Evolutionary conservation across 768 basidiomycete genomes (phyloP).

Genomic region (Lactarius sanguifluus): DNA sequence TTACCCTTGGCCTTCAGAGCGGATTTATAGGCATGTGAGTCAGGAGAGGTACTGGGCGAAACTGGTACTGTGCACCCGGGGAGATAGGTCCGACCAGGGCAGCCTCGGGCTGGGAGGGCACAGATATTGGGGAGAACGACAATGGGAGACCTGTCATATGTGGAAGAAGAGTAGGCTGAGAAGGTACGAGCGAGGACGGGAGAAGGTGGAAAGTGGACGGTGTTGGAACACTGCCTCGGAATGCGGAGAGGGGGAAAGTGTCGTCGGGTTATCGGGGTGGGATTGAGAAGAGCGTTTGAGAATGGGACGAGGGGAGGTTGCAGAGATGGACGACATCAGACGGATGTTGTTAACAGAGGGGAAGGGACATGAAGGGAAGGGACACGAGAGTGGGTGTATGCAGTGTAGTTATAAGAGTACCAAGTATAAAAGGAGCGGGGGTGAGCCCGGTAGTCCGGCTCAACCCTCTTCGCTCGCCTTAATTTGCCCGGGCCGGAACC

Average conservation of each 20-base stretch:
- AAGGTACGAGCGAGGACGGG: slow-evolving; percentile 41
- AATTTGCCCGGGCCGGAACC: slow-evolving; percentile 2
- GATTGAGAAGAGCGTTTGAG: slow-evolving; percentile 27
- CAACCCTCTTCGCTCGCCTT: slow-evolving; percentile 2
- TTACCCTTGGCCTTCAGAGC: slow-evolving; percentile 35
- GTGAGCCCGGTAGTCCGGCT: slow-evolving; percentile 4
- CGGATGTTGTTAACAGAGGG: slow-evolving; percentile 15
- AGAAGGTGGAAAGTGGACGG: slow-evolving; percentile 50
- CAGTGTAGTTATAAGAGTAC: slow-evolving; percentile 11
- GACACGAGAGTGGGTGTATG: background rate
- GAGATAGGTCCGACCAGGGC: slow-evolving; percentile 67
- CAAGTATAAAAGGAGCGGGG: slow-evolving; percentile 2
- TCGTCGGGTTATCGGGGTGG: slow-evolving; percentile 4
- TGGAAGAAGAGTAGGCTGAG: slow-evolving; percentile 43
- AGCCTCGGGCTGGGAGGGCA: slow-evolving; percentile 75
- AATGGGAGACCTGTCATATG: slow-evolving; percentile 81
- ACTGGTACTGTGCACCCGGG: slow-evolving; percentile 41
- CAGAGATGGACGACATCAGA: slow-evolving; percentile 10
- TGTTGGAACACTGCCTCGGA: slow-evolving; percentile 23
- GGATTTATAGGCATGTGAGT: slow-evolving; percentile 28
- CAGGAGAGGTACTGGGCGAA: slow-evolving; percentile 25
- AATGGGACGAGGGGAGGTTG: slow-evolving; percentile 28
- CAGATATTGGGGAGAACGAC: slow-evolving; percentile 69
- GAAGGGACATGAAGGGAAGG: slow-evolving; percentile 15
- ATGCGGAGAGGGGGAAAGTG: slow-evolving; percentile 1